These are phyloP conservation scores for Coniferiporia sulphurascens DNA, from an alignment of 1,284 basidiomycete species.

Conservation along the genomic window DNA sequence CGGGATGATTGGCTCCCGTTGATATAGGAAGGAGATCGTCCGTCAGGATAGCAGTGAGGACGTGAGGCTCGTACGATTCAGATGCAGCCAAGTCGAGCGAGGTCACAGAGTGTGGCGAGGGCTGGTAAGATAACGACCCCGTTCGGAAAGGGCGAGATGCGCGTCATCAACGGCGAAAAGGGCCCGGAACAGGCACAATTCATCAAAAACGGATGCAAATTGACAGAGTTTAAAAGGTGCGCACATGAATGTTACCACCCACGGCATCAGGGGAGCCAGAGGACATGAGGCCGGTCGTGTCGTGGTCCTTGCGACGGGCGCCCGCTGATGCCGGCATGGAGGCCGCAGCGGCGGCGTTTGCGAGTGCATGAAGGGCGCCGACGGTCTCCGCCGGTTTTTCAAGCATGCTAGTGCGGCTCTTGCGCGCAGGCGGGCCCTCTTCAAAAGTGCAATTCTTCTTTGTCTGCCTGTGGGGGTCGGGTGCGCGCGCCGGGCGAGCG, in stretches of 20 bases:
- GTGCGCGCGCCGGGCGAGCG: background rate
- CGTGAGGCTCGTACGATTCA: slow-evolving; percentile 22
- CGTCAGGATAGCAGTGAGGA: slow-evolving; percentile 24
- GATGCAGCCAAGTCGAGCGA: slow-evolving; percentile 22
- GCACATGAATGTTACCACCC: slow-evolving; percentile 1
- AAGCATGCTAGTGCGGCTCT: slow-evolving; percentile 15
- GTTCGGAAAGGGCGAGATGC: background rate
- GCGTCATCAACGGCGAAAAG: background rate
- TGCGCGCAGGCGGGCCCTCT: slow-evolving; percentile 24
- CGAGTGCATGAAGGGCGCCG: slow-evolving; percentile 19
- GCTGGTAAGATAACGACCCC: background rate
- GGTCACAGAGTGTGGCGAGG: slow-evolving; percentile 11
- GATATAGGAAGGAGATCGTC: slow-evolving; percentile 25
- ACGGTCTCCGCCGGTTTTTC: slow-evolving; percentile 9
- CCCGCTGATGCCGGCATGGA: slow-evolving; percentile 11
- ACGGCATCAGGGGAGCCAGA: slow-evolving; percentile 8
- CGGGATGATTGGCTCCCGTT: slow-evolving; percentile 7
- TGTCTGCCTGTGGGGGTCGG: slow-evolving; percentile 21
- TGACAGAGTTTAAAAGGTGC: background rate
- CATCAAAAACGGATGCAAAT: background rate
- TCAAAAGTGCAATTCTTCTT: slow-evolving; percentile 26
- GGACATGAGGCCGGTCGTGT: slow-evolving; percentile 4
- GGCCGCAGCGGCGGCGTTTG: slow-evolving; percentile 22
- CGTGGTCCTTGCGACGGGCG: background rate
- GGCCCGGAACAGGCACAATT: background rate